phyloP scores from a whole-genome alignment of 176 grass and related monocot genomes.

The Hyparrhenia diplandra region DNA sequence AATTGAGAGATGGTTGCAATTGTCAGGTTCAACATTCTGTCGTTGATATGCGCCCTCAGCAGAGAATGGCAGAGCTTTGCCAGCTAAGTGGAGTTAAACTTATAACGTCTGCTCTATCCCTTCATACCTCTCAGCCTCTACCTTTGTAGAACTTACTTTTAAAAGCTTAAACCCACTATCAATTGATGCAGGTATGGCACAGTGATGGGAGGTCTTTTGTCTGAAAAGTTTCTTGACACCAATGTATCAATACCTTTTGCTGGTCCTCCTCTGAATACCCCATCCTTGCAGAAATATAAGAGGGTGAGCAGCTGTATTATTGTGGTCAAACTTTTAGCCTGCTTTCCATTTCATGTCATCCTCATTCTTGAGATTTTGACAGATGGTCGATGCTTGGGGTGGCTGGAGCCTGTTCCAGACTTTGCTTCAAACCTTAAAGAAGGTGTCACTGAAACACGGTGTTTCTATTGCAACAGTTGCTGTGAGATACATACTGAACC shows the following conservation, averaged over 20 bases:
- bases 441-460: slow-evolving; percentile 86
- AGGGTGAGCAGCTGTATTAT: slow-evolving; percentile 43
- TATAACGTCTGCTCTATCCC: slow-evolving; percentile 61
- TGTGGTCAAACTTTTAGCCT: background rate
- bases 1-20: background rate
- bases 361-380: slow-evolving; percentile 12
- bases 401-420: slow-evolving; percentile 89
- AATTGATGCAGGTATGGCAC: slow-evolving; percentile 70
- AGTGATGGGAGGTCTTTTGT: slow-evolving; percentile 87
- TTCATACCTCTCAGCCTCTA: background rate
- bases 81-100: slow-evolving; percentile 85
- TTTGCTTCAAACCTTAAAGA: slow-evolving; percentile 81
- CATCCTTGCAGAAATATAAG: slow-evolving; percentile 91
- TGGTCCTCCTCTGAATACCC: slow-evolving; percentile 81
- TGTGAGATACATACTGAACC: slow-evolving; percentile 86
- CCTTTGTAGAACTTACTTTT: background rate
- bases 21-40: slow-evolving; percentile 93
- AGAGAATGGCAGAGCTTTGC: slow-evolving; percentile 86
- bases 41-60: slow-evolving; percentile 87
- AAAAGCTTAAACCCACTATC: background rate
- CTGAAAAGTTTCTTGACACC: slow-evolving; percentile 90
- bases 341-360: background rate
- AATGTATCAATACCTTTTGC: slow-evolving; percentile 81
- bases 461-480: slow-evolving; percentile 75
- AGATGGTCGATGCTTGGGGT: slow-evolving; percentile 96